Percentiles rank a stretch among this genome's conserved stretches.
Evolutionary conservation across 2,329 filamentous ascomycete species (phyloP).

Genomic region (Xylariaceae sp.): DNA sequence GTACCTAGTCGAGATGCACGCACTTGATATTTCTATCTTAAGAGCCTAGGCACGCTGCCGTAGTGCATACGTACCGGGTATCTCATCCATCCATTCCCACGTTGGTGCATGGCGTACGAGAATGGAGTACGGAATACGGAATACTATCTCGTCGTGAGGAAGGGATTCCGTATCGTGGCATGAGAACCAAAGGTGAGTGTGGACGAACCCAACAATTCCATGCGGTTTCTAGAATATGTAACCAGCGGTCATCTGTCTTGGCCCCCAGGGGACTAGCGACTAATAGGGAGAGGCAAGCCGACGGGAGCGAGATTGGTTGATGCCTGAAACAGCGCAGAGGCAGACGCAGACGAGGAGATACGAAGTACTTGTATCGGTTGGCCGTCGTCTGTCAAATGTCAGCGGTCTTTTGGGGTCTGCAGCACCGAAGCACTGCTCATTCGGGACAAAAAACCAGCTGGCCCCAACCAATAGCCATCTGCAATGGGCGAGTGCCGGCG

Average conservation of each 20-base stretch:
- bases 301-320: conserved; percentile 6
- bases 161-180: not conserved
- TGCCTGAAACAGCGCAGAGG: conserved; percentile 11
- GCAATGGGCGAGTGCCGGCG: conserved; percentile 1
- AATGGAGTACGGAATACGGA: too few species aligned
- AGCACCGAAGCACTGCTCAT: conserved; percentile 1
- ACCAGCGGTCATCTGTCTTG: not conserved
- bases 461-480: not conserved
- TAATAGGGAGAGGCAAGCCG: not conserved
- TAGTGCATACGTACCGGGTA: not conserved
- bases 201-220: conserved; percentile 2
- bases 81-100: not conserved
- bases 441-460: conserved; percentile 3
- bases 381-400: conserved; percentile 5
- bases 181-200: not conserved
- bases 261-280: not conserved
- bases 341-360: not conserved
- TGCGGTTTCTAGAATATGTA: not conserved
- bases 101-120: too few species aligned
- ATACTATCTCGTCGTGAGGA: too few species aligned
- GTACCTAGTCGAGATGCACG: too few species aligned
- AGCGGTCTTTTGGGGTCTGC: conserved; percentile 3
- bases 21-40: not conserved
- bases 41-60: not conserved
- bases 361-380: not conserved